Evolutionary conservation across 164 flowering plant genomes (phyloP).

Genomic region (Stephania japonica): DNA sequence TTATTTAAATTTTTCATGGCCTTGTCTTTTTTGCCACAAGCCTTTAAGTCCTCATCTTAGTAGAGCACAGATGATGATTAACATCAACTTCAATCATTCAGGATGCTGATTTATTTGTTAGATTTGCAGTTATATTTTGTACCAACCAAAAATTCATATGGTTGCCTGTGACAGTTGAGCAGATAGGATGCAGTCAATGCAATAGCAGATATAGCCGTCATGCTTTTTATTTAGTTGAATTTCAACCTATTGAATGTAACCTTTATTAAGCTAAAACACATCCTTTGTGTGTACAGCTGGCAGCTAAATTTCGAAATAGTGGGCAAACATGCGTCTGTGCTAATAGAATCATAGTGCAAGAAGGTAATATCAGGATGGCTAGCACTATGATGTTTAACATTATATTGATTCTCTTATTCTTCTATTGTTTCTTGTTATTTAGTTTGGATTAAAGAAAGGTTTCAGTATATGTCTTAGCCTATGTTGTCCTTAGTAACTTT

Average conservation of each 20-base stretch:
- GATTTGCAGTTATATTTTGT: not conserved
- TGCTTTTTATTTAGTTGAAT: not conserved
- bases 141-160: not conserved
- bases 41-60: not conserved
- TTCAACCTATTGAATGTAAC: not conserved
- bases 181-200: not conserved
- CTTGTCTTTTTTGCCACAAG: too few relatives aligned
- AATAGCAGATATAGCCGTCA: not conserved
- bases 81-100: not conserved
- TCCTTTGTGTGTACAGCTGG: conserved; percentile 55
- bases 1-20: not conserved
- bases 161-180: not conserved
- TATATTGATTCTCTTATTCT: not conserved
- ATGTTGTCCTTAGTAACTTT: not conserved
- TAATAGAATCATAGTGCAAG: conserved; percentile 91
- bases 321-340: conserved; percentile 99
- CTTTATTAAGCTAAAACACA: conserved; percentile 3
- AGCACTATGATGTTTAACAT: not conserved
- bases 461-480: not conserved
- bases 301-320: conserved; percentile 89
- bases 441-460: not conserved
- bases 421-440: too few relatives aligned
- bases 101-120: not conserved
- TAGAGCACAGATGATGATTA: not conserved
- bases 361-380: conserved; percentile 44